phyloP scores from a whole-genome alignment of 345 rosid genomes.

The Populus davidiana region DNA sequence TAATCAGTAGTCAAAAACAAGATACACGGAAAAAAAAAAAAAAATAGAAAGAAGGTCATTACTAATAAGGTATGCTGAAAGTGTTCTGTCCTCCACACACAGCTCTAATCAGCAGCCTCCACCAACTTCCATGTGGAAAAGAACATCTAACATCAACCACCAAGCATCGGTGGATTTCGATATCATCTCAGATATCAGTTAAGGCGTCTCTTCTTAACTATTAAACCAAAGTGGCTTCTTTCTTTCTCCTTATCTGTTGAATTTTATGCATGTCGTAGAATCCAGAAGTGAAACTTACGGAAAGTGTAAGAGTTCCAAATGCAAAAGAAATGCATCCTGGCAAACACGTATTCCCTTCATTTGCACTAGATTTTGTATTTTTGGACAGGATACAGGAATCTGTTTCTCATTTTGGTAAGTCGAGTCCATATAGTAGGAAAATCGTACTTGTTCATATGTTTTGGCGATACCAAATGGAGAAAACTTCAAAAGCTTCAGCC shows the following conservation, averaged over 20 bases:
- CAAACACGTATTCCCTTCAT: background rate
- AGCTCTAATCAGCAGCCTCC: background rate
- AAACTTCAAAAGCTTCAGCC: constrained; percentile 7
- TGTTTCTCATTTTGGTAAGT: background rate
- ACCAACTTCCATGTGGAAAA: background rate
- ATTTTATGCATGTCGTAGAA: background rate
- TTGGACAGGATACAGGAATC: background rate
- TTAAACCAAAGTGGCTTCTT: background rate
- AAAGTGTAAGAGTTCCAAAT: background rate
- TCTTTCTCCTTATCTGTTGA: background rate
- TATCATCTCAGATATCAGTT: background rate
- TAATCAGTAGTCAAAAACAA: too few relatives aligned
- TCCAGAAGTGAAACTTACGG: background rate
- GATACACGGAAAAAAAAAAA: too few relatives aligned
- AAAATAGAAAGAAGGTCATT: too few relatives aligned
- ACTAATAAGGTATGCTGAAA: background rate
- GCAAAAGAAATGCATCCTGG: background rate
- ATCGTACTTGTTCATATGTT: background rate
- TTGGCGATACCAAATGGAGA: constrained; percentile 1
- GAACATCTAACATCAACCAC: background rate
- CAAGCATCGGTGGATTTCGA: background rate
- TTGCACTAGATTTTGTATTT: background rate
- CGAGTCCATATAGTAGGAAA: background rate
- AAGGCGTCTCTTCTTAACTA: background rate
- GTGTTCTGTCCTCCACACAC: background rate